Percentiles rank a stretch among this genome's conserved stretches.
Conservation (phyloP, 768 basidiomycete species). For the Phylloporus arenicola region DNA sequence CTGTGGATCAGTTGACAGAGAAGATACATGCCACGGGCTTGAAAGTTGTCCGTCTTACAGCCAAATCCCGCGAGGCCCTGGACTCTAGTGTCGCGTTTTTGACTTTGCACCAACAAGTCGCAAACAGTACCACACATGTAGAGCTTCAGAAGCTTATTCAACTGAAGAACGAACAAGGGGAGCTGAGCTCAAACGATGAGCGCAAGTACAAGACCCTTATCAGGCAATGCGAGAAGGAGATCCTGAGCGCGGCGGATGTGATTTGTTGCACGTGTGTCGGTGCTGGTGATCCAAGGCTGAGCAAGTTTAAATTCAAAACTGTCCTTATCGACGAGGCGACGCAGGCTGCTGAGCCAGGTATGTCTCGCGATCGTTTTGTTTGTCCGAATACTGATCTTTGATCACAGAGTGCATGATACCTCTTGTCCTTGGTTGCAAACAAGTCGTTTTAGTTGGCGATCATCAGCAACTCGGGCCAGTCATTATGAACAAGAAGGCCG, state of each 20-base stretch:
- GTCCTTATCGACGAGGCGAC: constrained; percentile 99
- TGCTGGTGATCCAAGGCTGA: constrained; percentile 91
- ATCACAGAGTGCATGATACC: constrained; percentile 96
- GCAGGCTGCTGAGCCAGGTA: constrained; percentile 95
- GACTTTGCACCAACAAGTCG: constrained; percentile 95
- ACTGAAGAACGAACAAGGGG: constrained; percentile 96
- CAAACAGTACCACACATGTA: constrained; percentile 91
- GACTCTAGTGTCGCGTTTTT: constrained; percentile 94
- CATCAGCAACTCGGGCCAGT: constrained; percentile 96
- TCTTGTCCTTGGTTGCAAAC: constrained; percentile 95
- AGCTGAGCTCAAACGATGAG: constrained; percentile 94
- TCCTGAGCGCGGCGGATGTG: constrained; percentile 89
- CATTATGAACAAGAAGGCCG: constrained; percentile 99
- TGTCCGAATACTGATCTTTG: constrained; percentile 7
- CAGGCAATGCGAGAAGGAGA: constrained; percentile 95
- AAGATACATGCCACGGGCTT: constrained; percentile 99
- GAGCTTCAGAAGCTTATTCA: constrained; percentile 98
- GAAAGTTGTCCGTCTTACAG: constrained; percentile 95
- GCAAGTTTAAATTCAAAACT: constrained; percentile 97
- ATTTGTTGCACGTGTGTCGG: constrained; percentile 99
- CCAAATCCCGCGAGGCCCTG: constrained; percentile 96
- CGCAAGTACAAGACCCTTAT: constrained; percentile 96
- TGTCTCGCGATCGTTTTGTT: constrained; percentile 8
- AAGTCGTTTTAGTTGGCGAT: constrained; percentile 96
- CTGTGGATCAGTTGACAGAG: constrained; percentile 97